A percentile compares a stretch with the other conserved stretches of the same genome.
phyloP scores from a whole-genome alignment of 1,284 basidiomycete species.

The Leccinum fuscescens region DNA sequence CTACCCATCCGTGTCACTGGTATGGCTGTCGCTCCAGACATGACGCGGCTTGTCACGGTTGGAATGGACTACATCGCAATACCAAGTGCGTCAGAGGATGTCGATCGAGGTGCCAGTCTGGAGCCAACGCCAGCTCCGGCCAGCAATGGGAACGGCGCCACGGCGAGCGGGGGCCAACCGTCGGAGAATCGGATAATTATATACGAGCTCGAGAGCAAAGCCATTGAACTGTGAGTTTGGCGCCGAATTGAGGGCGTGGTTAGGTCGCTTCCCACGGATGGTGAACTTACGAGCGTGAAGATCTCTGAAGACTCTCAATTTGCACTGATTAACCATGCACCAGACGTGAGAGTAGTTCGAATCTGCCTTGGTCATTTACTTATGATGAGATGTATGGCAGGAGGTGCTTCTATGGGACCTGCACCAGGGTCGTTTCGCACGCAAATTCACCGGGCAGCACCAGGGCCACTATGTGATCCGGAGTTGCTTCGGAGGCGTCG shows the following conservation, averaged over 20 bases:
- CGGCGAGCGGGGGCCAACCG: conserved; percentile 39
- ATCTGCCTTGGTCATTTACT: neutral
- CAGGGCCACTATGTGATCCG: too few species aligned
- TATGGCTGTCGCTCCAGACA: conserved; percentile 85
- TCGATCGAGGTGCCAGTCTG: conserved; percentile 30
- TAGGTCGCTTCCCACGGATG: too few species aligned
- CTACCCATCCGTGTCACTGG: conserved; percentile 84
- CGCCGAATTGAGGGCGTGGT: too few species aligned
- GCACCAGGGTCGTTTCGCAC: too few species aligned
- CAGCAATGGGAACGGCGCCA: conserved; percentile 37
- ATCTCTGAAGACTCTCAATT: conserved; percentile 86
- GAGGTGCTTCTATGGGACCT: too few species aligned
- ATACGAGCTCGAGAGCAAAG: conserved; percentile 68
- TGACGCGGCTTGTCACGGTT: conserved; percentile 77
- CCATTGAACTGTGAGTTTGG: conserved; percentile 38
- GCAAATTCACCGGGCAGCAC: too few species aligned
- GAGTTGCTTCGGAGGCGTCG: too few species aligned
- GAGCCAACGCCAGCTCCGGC: conserved; percentile 38
- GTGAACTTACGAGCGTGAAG: conserved; percentile 47
- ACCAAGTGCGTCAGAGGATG: conserved; percentile 31
- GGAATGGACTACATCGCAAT: conserved; percentile 58
- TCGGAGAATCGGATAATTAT: conserved; percentile 69
- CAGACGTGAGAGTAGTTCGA: conserved; percentile 60
- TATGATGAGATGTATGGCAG: too few species aligned
- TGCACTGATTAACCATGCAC: conserved; percentile 84